These are phyloP conservation scores for Globisporangium lucens DNA, from an alignment of 352 stramenopile species.

Conservation along the genomic window DNA sequence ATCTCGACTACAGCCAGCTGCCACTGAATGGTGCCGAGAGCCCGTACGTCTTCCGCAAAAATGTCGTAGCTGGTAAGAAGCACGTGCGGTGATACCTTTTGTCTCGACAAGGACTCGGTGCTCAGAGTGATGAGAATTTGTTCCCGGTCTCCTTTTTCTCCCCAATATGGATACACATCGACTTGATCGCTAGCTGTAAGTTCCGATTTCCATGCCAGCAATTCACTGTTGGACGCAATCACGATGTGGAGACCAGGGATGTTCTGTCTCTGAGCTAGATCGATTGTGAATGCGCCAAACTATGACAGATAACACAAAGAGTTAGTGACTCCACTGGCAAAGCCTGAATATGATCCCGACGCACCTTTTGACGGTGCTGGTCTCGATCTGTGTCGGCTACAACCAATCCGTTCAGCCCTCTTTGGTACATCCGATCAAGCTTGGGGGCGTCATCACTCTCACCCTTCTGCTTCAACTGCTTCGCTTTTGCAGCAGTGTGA, in stretches of 20 bases:
- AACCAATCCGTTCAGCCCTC: slow-evolving; percentile 31
- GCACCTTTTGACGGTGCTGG: slow-evolving; percentile 15
- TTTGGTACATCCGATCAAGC: slow-evolving; percentile 19
- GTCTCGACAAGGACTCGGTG: slow-evolving; percentile 31
- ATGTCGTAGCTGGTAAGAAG: slow-evolving; percentile 58
- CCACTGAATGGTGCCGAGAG: slow-evolving; percentile 41
- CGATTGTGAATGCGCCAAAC: slow-evolving; percentile 29
- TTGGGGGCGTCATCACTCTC: background rate
- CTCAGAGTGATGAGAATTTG: slow-evolving; percentile 34
- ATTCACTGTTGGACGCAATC: slow-evolving; percentile 32
- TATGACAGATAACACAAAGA: slow-evolving; percentile 6
- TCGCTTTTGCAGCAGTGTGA: too few relatives aligned
- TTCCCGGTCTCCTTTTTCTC: slow-evolving; percentile 34
- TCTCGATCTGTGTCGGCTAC: slow-evolving; percentile 14
- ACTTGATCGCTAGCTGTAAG: slow-evolving; percentile 27
- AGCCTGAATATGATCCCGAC: background rate
- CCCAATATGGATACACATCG: slow-evolving; percentile 56
- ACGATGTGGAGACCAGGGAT: slow-evolving; percentile 42
- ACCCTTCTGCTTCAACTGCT: background rate
- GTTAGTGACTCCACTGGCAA: slow-evolving; percentile 7
- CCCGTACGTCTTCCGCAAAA: slow-evolving; percentile 44
- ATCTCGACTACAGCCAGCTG: slow-evolving; percentile 49
- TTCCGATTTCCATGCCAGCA: slow-evolving; percentile 37
- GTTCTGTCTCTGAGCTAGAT: slow-evolving; percentile 25
- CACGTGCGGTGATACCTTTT: slow-evolving; percentile 36